Base-by-base conservation (phyloP, 441 rosid genomes). In the Pelargonium fulgidum region DNA sequence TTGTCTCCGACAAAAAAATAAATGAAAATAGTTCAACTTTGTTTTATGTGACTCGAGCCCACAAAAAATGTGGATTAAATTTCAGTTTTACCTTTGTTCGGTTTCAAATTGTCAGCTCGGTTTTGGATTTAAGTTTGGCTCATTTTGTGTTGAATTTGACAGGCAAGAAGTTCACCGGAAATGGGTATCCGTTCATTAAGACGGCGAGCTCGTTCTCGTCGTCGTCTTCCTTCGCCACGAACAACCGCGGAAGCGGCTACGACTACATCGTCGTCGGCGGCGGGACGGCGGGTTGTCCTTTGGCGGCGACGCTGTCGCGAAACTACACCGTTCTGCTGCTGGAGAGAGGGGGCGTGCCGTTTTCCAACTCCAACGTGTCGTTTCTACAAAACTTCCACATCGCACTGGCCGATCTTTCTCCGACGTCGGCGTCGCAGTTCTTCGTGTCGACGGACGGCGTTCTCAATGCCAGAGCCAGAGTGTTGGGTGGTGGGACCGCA, bases 271-370 rank as follows among this genome's bases (percentile, higher is more conserved):
- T 92, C 8, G 85, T 92, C 10, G 98, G 98, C 2, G 98, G 98
- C 0, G 98, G 98, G 59, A 87, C 98, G 20, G 98, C 98, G 0
- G 98, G 98, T 14, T 92, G 98, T 47, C 98, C 98, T n/a, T 74
- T 92, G 1, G 97, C 97, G 9, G 87, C 97, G 44, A 92, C 98
- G 47, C 86, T 92, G 10, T 89, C 98, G 8, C 86, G 56, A 10
- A 87, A 89, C 69, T 92, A 80, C 82, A 85, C 74, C 29, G 98
- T 92, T 12, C 77, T 92, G 54, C 70, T 92, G 64, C 75, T 92
- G 0, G 98, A 92, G 69, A 87, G 98, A 82, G 98, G 98, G 6
- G 98, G 96, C 11, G 92, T 87, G 16, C 98, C 98, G 22, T 92
- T 92, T 78, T 58, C 84, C 70, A 90, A 92, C 67, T 87, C 84